Conservation (phyloP, 768 basidiomycete species). For the Rhodosporidiobolus sp. region DNA sequence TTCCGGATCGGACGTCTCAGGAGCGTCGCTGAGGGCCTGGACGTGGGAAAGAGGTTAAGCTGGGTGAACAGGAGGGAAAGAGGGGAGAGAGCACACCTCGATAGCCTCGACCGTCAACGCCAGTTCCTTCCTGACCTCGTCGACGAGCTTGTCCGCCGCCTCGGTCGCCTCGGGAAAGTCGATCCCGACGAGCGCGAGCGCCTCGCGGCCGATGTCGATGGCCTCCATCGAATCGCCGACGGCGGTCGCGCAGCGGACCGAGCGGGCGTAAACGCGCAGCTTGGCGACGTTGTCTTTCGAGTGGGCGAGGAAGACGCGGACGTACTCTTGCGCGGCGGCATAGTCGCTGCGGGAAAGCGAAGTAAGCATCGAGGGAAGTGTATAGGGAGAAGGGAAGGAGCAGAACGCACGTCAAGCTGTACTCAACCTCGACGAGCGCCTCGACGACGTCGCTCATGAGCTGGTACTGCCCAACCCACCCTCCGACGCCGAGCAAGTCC, state of each 20-base stretch:
- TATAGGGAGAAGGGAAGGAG: neutral
- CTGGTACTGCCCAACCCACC: slow-evolving; percentile 17
- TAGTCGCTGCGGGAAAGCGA: slow-evolving; percentile 16
- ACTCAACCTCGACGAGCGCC: slow-evolving; percentile 32
- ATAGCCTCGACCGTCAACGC: neutral
- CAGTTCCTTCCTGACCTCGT: neutral
- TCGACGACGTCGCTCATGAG: slow-evolving; percentile 31
- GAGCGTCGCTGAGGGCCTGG: neutral
- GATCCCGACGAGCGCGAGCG: slow-evolving; percentile 22
- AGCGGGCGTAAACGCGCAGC: slow-evolving; percentile 25
- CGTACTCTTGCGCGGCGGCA: slow-evolving; percentile 30
- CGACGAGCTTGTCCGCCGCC: neutral
- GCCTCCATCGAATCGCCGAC: slow-evolving; percentile 19
- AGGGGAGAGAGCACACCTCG: neutral
- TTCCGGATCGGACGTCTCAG: slow-evolving; percentile 1
- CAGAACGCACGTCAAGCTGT: slow-evolving; percentile 26
- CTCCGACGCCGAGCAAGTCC: slow-evolving; percentile 24
- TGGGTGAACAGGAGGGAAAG: neutral
- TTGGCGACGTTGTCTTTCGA: slow-evolving; percentile 16
- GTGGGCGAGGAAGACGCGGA: slow-evolving; percentile 27
- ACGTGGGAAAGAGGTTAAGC: neutral
- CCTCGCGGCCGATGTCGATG: slow-evolving; percentile 28
- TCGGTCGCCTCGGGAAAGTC: slow-evolving; percentile 8
- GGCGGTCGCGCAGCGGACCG: slow-evolving; percentile 31
- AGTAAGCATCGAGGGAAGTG: neutral